A percentile compares a stretch with the other conserved stretches of the same genome.
Conservation (phyloP, 2,329 filamentous ascomycete species). For the Colletotrichum sp. region DNA sequence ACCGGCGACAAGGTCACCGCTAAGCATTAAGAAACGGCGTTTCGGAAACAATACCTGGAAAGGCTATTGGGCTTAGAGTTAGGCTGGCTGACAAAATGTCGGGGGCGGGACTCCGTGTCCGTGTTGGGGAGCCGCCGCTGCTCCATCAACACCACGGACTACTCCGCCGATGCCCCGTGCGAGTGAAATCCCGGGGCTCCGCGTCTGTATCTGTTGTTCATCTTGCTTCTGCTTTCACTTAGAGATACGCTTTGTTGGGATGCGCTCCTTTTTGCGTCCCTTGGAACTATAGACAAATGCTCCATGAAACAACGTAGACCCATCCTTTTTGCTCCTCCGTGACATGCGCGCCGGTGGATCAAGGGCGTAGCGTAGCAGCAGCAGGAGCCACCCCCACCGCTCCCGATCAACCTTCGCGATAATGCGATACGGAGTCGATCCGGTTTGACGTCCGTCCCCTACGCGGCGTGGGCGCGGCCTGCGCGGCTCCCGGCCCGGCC, state of each 20-base stretch:
- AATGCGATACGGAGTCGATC: not conserved
- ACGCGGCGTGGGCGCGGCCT: not conserved
- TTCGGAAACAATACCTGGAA: slow-evolving; percentile 25
- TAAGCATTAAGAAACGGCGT: slow-evolving; percentile 65
- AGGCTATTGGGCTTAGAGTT: not conserved
- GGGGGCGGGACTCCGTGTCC: not conserved
- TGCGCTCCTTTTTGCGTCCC: not conserved
- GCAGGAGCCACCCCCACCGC: not conserved
- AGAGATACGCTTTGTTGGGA: not conserved
- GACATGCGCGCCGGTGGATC: not conserved
- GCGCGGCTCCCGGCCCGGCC: slow-evolving; percentile 6
- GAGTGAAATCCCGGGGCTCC: slow-evolving; percentile 17
- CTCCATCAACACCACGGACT: not conserved
- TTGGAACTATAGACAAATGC: slow-evolving; percentile 5
- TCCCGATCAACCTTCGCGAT: not conserved
- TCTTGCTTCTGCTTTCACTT: not conserved
- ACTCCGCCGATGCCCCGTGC: slow-evolving; percentile 1
- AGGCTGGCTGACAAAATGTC: not conserved
- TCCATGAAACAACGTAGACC: not conserved
- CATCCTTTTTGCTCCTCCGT: not conserved
- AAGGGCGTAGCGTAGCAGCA: not conserved
- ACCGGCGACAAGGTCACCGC: slow-evolving; percentile 68
- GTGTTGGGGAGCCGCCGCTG: not conserved
- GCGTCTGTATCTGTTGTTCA: slow-evolving; percentile 11
- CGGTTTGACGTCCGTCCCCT: not conserved